These are phyloP conservation scores for Amanita pseudoporphyria DNA, from an alignment of 768 basidiomycete species.

Conservation along the genomic window DNA sequence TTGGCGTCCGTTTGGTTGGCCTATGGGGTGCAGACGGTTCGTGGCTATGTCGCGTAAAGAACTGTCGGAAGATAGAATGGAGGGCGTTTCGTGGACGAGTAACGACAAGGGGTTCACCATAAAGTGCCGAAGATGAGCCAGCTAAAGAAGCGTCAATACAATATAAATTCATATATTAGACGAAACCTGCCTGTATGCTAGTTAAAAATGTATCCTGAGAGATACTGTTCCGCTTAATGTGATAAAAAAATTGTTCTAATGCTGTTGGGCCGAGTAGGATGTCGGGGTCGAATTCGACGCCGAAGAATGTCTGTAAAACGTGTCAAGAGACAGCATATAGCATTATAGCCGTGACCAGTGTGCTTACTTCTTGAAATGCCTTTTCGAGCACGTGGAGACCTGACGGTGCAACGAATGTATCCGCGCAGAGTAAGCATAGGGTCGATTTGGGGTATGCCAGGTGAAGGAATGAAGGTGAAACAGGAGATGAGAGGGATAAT, in stretches of 20 bases:
- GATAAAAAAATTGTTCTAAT: slow-evolving; percentile 48
- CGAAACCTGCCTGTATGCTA: slow-evolving; percentile 46
- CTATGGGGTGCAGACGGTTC: not conserved
- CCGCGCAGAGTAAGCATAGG: slow-evolving; percentile 46
- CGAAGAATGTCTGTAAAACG: slow-evolving; percentile 40
- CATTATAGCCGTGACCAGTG: not conserved
- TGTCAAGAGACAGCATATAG: not conserved
- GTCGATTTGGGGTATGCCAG: slow-evolving; percentile 49
- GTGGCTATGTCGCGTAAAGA: not conserved
- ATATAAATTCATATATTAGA: not conserved
- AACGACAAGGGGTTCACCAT: slow-evolving; percentile 3
- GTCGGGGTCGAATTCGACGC: slow-evolving; percentile 46
- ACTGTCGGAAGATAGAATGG: not conserved
- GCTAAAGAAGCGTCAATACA: not conserved
- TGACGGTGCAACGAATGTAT: slow-evolving; percentile 39
- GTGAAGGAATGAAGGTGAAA: slow-evolving; percentile 48
- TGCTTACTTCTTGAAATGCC: slow-evolving; percentile 42
- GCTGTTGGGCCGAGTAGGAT: slow-evolving; percentile 50
- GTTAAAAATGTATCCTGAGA: slow-evolving; percentile 50
- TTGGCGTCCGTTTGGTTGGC: not conserved
- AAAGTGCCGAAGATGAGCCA: slow-evolving; percentile 6
- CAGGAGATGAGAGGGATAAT: slow-evolving; percentile 48
- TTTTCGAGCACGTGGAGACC: slow-evolving; percentile 40
- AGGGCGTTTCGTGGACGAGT: not conserved
- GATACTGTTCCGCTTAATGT: slow-evolving; percentile 43